Evolutionary conservation across 225 moss, liverwort and hornwort genomes (phyloP), one percentile per base, ranked within the genome.

Genomic region (Anthoceros angustus): DNA sequence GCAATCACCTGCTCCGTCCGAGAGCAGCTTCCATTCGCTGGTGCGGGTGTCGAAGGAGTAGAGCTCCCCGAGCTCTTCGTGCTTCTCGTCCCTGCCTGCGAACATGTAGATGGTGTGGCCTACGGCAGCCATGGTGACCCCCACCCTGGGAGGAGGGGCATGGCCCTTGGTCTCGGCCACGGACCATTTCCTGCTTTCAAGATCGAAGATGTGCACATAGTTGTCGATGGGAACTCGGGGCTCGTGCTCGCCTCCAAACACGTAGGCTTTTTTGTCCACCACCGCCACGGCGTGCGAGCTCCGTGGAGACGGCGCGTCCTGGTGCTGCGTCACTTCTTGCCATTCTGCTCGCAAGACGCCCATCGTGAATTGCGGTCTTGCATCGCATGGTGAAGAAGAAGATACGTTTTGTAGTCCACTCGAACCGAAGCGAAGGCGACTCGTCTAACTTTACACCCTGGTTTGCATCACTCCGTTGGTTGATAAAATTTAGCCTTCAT

Each of bases 181-280:
- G 5, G 82, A 78, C 91, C 95, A 88, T 42, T 74, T 67, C 39
- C 76, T 72, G 12, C 69, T 67, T 67, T 86, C 82, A 5, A 94
- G 69, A 76, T 95, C 82, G 69, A 90, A 90, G 26, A 85, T 80
- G 72, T 95, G 80, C 0, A 95, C 68, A 62, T 75, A 70, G 43
- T 90, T 90, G 72, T 90, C 83, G 23, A 94, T 42, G 6, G 94
- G 90, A 63, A 94, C 87, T 61, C 94, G 71, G 8, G 94, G 90
- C 77, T 88, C 87, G 42, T 86, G 79, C 42, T 94, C 94, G 18
- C 93, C 94, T 0, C 90, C 93, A 49, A 94, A 94, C 0, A 90
- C 86, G 64, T 75, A 94, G 1, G 87, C 93, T 69, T 83, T 86
- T 42, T 76, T 72, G 62, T 80, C 83, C 14, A 90, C 80, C 9